Conservation (phyloP, 257 asterid species). For the Solanum bulbocastanum region DNA sequence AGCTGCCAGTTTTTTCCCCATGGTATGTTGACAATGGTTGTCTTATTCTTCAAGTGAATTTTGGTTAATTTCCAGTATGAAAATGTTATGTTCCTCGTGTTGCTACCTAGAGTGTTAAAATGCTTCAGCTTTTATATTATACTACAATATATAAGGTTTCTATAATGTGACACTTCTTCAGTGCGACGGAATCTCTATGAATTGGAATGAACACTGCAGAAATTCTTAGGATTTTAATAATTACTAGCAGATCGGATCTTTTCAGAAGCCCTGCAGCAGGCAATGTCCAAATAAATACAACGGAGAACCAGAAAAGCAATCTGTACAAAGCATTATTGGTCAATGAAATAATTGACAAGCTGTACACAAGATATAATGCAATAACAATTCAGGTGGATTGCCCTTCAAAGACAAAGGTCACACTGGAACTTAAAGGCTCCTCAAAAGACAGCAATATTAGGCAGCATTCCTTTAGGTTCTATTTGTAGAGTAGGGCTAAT, state of each 20-base stretch:
- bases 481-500: constrained; percentile 78
- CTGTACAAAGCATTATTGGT: neutral
- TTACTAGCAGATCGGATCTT: neutral
- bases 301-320: neutral
- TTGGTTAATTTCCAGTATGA: neutral
- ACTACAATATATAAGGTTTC: neutral
- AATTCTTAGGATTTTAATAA: neutral
- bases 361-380: neutral
- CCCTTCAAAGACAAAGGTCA: neutral
- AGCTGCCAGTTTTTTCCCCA: neutral
- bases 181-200: neutral
- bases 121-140: neutral
- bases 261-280: neutral
- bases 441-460: constrained; percentile 39
- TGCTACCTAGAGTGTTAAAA: neutral
- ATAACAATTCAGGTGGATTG: neutral
- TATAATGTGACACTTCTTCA: neutral
- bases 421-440: neutral
- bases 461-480: constrained; percentile 44
- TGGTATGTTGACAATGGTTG: neutral
- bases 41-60: neutral
- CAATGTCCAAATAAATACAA: neutral
- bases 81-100: neutral
- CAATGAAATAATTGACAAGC: neutral
- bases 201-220: neutral